Percentiles rank a stretch among this genome's conserved stretches.
These are phyloP conservation scores for Tilletia indica DNA, from an alignment of 1,284 basidiomycete genomes.

Conservation along the genomic window DNA sequence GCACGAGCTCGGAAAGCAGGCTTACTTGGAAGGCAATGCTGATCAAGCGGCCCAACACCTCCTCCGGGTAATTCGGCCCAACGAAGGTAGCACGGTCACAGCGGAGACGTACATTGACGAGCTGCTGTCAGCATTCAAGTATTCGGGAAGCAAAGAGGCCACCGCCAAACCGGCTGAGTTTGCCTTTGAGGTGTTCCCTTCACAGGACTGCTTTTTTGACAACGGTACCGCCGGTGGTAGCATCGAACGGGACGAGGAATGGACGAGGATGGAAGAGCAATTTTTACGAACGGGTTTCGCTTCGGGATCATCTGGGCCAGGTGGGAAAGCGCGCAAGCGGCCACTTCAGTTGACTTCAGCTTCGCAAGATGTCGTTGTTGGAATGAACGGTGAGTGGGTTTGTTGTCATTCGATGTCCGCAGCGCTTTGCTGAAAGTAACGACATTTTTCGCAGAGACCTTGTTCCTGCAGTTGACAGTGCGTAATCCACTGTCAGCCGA, in stretches of 20 bases:
- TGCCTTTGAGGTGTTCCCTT: conserved; percentile 7
- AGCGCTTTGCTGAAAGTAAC: too few relatives aligned
- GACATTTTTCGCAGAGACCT: conserved; percentile 34
- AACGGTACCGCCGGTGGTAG: conserved; percentile 23
- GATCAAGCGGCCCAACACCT: conserved; percentile 59
- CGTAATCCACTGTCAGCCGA: conserved; percentile 57
- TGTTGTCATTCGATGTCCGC: neutral
- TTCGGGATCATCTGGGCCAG: conserved; percentile 21
- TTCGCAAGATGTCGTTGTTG: conserved; percentile 42
- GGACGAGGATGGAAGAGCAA: conserved; percentile 27
- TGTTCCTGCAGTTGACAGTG: conserved; percentile 57
- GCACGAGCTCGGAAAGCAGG: conserved; percentile 61
- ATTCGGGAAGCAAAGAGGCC: conserved; percentile 24
- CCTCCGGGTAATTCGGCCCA: conserved; percentile 42
- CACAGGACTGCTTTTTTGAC: conserved; percentile 24
- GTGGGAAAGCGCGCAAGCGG: conserved; percentile 22
- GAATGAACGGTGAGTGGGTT: conserved; percentile 26
- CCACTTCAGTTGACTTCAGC: conserved; percentile 24
- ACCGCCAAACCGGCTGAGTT: neutral
- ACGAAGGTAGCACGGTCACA: conserved; percentile 5
- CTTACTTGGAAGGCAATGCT: conserved; percentile 60
- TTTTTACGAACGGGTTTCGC: conserved; percentile 26
- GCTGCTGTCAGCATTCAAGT: conserved; percentile 59
- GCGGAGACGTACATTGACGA: conserved; percentile 57
- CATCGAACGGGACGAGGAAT: conserved; percentile 23